phyloP scores from a whole-genome alignment of 2,329 filamentous ascomycete species.

The Neofusicoccum sp. region DNA sequence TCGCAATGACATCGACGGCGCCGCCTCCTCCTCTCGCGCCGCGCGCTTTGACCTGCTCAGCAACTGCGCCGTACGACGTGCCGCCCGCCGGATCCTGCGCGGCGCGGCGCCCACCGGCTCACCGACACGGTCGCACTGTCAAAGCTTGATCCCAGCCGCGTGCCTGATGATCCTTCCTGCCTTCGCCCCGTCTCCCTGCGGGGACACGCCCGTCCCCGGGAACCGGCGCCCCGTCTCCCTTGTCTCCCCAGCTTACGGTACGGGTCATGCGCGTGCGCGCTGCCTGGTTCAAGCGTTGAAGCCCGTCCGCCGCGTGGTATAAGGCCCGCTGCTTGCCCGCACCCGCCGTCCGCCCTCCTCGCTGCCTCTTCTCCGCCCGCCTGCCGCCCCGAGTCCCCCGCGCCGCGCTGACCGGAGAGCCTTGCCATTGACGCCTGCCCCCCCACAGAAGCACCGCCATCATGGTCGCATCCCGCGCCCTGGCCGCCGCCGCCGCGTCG shows the following conservation, averaged over 20 bases:
- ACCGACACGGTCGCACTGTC: constrained; percentile 13
- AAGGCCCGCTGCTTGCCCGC: not conserved
- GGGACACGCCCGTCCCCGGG: not conserved
- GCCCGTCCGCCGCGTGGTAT: not conserved
- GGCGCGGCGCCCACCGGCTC: constrained; percentile 11
- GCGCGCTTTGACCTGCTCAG: not conserved
- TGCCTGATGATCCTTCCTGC: constrained; percentile 15
- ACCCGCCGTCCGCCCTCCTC: not conserved
- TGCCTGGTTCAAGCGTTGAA: not conserved
- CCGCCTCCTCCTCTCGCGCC: constrained; percentile 3
- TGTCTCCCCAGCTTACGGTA: constrained; percentile 5
- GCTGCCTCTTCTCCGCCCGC: not conserved
- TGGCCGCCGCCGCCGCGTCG: not conserved
- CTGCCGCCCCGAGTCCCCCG: not conserved
- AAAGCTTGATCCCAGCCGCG: constrained; percentile 16
- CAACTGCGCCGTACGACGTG: not conserved
- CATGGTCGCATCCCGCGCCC: not conserved
- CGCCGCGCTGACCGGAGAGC: too few relatives aligned
- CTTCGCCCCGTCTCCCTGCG: constrained; percentile 8
- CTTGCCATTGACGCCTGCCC: not conserved
- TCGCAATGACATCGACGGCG: not conserved
- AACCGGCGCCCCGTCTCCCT: not conserved
- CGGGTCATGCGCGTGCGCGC: constrained; percentile 5
- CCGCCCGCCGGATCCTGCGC: constrained; percentile 15
- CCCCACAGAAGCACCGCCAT: not conserved